phyloP scores from a whole-genome alignment of 768 basidiomycete species.

The Fistulinella prunicolor region DNA sequence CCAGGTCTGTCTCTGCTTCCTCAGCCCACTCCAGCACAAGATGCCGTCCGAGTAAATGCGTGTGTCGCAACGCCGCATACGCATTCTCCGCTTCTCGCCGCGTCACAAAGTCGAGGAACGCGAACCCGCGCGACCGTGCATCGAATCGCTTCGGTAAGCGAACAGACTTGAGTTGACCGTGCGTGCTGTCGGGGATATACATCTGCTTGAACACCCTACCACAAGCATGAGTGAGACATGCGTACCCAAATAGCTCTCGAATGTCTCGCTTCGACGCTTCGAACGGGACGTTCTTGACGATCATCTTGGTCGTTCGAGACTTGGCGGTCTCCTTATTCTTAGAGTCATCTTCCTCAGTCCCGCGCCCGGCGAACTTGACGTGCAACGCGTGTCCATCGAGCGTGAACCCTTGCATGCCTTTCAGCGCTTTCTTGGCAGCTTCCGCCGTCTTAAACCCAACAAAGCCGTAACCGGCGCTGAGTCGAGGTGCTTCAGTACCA shows the following conservation, averaged over 20 bases:
- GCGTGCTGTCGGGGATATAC: constrained; percentile 49
- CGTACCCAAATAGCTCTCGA: constrained; percentile 82
- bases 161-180: constrained; percentile 92
- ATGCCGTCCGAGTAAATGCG: constrained; percentile 94
- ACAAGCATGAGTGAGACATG: constrained; percentile 12
- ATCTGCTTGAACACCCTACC: neutral
- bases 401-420: constrained; percentile 75
- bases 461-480: constrained; percentile 98
- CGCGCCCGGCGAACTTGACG: constrained; percentile 85
- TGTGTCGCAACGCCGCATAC: constrained; percentile 82
- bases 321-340: constrained; percentile 41
- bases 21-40: constrained; percentile 94
- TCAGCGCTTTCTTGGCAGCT: constrained; percentile 69
- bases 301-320: constrained; percentile 84
- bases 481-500: constrained; percentile 40
- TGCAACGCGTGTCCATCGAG: constrained; percentile 84
- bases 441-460: constrained; percentile 81
- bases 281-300: constrained; percentile 98
- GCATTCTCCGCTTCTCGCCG: constrained; percentile 89
- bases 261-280: constrained; percentile 94
- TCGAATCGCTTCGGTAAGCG: constrained; percentile 93
- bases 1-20: constrained; percentile 76
- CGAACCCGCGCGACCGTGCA: constrained; percentile 87
- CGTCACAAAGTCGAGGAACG: constrained; percentile 92
- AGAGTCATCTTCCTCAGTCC: constrained; percentile 55